A percentile compares a stretch with the other conserved stretches of the same genome.
These are phyloP conservation scores for Leucogyrophana mollusca DNA, from an alignment of 768 basidiomycete genomes.

Conservation along the genomic window DNA sequence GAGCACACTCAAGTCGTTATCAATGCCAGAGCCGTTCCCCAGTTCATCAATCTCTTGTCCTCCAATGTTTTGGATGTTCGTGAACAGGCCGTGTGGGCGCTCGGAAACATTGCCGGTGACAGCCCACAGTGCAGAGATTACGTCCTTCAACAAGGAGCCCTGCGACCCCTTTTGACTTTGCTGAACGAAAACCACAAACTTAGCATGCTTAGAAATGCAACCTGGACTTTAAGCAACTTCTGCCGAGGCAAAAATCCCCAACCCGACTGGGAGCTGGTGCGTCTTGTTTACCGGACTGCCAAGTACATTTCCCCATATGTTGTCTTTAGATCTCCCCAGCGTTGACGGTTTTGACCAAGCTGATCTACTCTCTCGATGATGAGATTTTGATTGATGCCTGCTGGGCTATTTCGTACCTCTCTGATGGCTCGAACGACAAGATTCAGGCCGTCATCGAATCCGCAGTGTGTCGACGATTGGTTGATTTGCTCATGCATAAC, in stretches of 20 bases:
- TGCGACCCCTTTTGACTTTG: conserved; percentile 86
- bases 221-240: conserved; percentile 99
- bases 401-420: conserved; percentile 99
- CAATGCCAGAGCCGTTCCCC: conserved; percentile 88
- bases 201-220: conserved; percentile 97
- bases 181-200: conserved; percentile 97
- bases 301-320: conserved; percentile 10
- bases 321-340: conserved; percentile 89
- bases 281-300: conserved; percentile 24
- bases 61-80: conserved; percentile 96
- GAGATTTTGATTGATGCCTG: conserved; percentile 99
- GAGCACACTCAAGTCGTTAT: conserved; percentile 99
- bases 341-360: conserved; percentile 92
- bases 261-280: conserved; percentile 94
- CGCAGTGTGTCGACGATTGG: conserved; percentile 94
- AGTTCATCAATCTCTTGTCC: conserved; percentile 95
- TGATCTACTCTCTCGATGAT: conserved; percentile 98
- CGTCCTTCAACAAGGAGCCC: conserved; percentile 89
- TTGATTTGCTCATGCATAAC: conserved; percentile 93
- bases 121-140: conserved; percentile 97
- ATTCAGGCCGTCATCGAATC: conserved; percentile 99
- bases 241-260: conserved; percentile 98
- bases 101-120: conserved; percentile 99
- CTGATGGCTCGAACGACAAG: conserved; percentile 98
- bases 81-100: conserved; percentile 99